phyloP scores from a whole-genome alignment of 768 basidiomycete genomes.

The Lactarius pseudohatsudake region DNA sequence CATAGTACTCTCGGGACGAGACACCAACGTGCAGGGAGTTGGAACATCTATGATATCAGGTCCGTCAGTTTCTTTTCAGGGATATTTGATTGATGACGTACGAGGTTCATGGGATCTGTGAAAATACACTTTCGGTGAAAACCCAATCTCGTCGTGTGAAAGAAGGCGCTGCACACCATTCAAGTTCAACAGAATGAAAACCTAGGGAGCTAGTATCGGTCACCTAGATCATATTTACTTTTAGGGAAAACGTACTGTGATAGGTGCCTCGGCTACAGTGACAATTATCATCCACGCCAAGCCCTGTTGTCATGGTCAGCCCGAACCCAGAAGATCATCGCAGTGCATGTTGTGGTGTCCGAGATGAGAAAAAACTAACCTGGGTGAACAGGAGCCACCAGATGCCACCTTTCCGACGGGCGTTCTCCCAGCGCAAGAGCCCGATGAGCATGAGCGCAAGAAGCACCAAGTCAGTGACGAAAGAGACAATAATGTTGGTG shows the following conservation, averaged over 20 bases:
- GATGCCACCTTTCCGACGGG: neutral
- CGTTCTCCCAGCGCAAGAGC: conserved; percentile 10
- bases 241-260: neutral
- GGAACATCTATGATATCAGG: conserved; percentile 7
- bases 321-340: neutral
- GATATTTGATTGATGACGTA: conserved; percentile 1
- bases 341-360: neutral
- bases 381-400: conserved; percentile 14
- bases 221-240: neutral
- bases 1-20: neutral
- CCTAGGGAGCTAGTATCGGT: neutral
- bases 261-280: conserved; percentile 4
- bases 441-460: conserved; percentile 12
- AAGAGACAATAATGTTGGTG: neutral
- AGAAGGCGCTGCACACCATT: conserved; percentile 1
- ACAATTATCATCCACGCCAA: conserved; percentile 3
- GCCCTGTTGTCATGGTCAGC: neutral
- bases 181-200: conserved; percentile 3
- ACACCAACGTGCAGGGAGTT: conserved; percentile 1
- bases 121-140: neutral
- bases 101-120: conserved; percentile 10
- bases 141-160: neutral
- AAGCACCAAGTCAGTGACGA: conserved; percentile 1
- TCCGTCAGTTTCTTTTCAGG: neutral
- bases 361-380: neutral